Evolutionary conservation across 2,329 filamentous ascomycete species (phyloP).

Genomic region (Fusarium humuli): DNA sequence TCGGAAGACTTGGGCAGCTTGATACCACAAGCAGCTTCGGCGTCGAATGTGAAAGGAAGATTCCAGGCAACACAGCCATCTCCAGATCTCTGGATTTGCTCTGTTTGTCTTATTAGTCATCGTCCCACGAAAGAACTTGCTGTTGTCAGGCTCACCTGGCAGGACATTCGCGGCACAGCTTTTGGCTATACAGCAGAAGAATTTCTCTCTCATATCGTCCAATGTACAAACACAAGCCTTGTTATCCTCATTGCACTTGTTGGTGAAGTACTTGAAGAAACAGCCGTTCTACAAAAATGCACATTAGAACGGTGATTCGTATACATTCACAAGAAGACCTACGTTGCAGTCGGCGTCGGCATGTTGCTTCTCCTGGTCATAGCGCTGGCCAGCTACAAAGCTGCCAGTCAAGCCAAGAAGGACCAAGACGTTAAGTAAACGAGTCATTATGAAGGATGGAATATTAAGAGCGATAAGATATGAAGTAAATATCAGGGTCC

Average conservation of each 20-base stretch:
- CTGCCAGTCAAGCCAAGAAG: background rate
- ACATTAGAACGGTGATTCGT: accelerated
- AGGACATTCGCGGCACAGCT: background rate
- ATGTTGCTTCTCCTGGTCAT: slow-evolving; percentile 9
- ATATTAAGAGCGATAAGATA: background rate
- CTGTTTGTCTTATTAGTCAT: background rate
- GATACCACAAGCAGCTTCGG: slow-evolving; percentile 11
- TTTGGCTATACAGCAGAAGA: slow-evolving; percentile 6
- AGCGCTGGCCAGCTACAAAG: slow-evolving; percentile 1
- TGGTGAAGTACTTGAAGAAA: slow-evolving; percentile 14
- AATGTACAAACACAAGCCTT: slow-evolving; percentile 6
- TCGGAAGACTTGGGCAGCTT: background rate
- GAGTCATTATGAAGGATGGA: background rate
- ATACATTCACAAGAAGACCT: accelerated
- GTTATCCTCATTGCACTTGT: slow-evolving; percentile 13
- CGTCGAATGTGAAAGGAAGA: background rate
- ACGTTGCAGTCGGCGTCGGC: slow-evolving; percentile 3
- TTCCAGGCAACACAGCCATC: background rate
- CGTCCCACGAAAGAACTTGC: accelerated
- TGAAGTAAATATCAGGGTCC: background rate
- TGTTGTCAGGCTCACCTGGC: background rate
- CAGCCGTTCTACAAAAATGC: background rate
- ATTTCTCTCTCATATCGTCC: slow-evolving; percentile 7
- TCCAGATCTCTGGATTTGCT: background rate
- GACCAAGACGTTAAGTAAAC: background rate